Evolutionary conservation across 1,284 basidiomycete genomes (phyloP).

Genomic region (Ustilago trichophora): DNA sequence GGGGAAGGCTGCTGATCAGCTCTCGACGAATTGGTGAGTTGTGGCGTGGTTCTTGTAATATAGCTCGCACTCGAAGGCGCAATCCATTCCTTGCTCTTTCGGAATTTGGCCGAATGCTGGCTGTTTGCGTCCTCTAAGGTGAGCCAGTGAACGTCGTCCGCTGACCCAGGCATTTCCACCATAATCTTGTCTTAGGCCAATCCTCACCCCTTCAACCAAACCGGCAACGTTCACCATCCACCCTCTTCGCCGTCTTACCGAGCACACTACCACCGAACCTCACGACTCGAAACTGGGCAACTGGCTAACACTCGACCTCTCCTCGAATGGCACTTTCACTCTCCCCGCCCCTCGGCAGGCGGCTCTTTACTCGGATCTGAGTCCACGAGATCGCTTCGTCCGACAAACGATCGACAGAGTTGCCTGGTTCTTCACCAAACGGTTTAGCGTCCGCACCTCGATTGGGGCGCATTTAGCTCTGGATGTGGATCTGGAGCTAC

Average conservation of each 20-base stretch:
- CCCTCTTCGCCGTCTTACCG: neutral
- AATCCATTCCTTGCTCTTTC: neutral
- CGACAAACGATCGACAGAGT: conserved; percentile 17
- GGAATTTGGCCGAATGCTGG: too few species aligned
- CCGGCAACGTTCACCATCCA: conserved; percentile 18
- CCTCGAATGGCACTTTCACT: conserved; percentile 4
- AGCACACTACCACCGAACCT: too few species aligned
- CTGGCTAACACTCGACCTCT: conserved; percentile 29
- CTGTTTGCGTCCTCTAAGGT: too few species aligned
- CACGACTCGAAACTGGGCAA: conserved; percentile 19
- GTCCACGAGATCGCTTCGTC: conserved; percentile 31
- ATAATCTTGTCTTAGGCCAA: too few species aligned
- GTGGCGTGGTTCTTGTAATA: too few species aligned
- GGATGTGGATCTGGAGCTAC: conserved; percentile 19
- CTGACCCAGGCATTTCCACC: too few species aligned
- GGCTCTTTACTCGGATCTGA: conserved; percentile 10
- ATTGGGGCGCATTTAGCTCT: conserved; percentile 26
- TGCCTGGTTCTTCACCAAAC: conserved; percentile 23
- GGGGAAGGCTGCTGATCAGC: conserved; percentile 45
- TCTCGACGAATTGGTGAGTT: conserved; percentile 41
- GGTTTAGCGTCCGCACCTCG: conserved; percentile 9
- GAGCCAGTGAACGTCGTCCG: too few species aligned
- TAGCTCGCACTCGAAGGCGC: neutral
- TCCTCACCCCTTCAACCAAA: conserved; percentile 3
- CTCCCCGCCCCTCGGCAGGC: conserved; percentile 18